A percentile compares a stretch with the other conserved stretches of the same genome.
Conservation (phyloP, 1,139 yeast genomes). For the Hemisphaericaspora subhashii region DNA sequence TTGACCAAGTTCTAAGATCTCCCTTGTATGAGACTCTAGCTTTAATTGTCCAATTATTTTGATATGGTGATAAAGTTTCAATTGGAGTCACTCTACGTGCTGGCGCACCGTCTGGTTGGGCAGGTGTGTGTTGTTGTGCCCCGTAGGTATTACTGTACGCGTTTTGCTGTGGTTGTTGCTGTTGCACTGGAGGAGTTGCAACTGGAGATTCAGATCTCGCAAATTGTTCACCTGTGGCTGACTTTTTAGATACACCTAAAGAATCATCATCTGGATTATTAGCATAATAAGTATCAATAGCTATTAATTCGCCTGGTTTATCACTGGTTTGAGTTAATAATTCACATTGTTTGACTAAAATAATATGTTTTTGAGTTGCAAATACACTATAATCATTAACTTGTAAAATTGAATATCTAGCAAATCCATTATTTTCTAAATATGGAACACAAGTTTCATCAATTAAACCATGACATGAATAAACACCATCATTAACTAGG, state of each 20-base stretch:
- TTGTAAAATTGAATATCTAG: constrained; percentile 32
- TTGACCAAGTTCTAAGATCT: constrained; percentile 86
- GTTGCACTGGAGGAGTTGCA: constrained; percentile 13
- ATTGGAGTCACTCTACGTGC: constrained; percentile 59
- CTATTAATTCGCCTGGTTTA: constrained; percentile 28
- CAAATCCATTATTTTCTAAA: constrained; percentile 47
- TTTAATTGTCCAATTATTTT: constrained; percentile 86
- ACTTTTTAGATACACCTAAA: constrained; percentile 22
- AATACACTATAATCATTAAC: constrained; percentile 48
- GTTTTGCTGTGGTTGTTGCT: constrained; percentile 16
- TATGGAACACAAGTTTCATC: constrained; percentile 58
- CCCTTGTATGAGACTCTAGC: constrained; percentile 89
- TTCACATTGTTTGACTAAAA: constrained; percentile 54
- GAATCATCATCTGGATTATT: constrained; percentile 56
- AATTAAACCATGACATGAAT: constrained; percentile 62
- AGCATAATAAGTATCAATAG: constrained; percentile 54
- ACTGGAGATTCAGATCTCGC: constrained; percentile 18
- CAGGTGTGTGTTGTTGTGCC: constrained; percentile 9
- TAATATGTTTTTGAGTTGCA: constrained; percentile 51
- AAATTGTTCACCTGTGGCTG: constrained; percentile 9
- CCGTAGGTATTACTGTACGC: constrained; percentile 7
- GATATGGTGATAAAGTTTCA: constrained; percentile 89
- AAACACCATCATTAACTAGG: constrained; percentile 65
- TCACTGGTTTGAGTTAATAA: constrained; percentile 43
- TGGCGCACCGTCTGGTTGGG: constrained; percentile 14